Conservation (phyloP, 176 grass and related monocot species). For the Musa itinerans region DNA sequence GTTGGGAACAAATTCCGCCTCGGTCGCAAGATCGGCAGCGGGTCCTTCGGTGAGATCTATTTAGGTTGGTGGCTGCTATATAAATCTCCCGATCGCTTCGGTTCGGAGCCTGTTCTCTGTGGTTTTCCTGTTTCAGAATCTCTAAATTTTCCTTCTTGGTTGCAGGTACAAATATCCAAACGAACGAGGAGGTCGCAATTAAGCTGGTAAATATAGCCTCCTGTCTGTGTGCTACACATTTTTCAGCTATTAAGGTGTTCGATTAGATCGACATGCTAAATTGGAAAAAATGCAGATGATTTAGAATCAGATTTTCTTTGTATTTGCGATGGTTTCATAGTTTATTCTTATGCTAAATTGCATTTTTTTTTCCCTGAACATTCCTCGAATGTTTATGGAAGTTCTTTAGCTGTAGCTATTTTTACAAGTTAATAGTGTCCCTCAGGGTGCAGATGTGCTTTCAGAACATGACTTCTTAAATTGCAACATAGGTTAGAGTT, state of each 20-base stretch:
- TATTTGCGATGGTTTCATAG: background rate
- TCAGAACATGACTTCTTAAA: too few species aligned
- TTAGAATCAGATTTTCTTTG: background rate
- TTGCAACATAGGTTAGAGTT: too few species aligned
- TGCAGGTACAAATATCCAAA: constrained; percentile 72
- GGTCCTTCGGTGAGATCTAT: constrained; percentile 59
- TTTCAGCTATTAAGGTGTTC: background rate
- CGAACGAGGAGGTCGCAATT: constrained; percentile 72
- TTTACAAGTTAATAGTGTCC: too few species aligned
- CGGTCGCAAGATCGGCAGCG: constrained; percentile 56
- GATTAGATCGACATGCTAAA: background rate
- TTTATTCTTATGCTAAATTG: background rate
- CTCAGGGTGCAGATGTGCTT: too few species aligned
- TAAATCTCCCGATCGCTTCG: background rate
- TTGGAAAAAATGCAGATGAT: background rate
- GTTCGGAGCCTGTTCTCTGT: background rate
- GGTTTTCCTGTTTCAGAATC: background rate
- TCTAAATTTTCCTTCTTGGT: constrained; percentile 1
- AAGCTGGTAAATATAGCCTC: constrained; percentile 52
- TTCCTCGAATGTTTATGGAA: too few species aligned
- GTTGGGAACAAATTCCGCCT: constrained; percentile 58
- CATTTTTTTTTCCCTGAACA: too few species aligned
- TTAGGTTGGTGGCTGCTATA: constrained; percentile 24
- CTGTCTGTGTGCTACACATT: background rate
- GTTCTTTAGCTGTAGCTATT: too few species aligned